These are phyloP conservation scores for Vigna unguiculata DNA, from an alignment of 306 rosid genomes.

Conservation along the genomic window DNA sequence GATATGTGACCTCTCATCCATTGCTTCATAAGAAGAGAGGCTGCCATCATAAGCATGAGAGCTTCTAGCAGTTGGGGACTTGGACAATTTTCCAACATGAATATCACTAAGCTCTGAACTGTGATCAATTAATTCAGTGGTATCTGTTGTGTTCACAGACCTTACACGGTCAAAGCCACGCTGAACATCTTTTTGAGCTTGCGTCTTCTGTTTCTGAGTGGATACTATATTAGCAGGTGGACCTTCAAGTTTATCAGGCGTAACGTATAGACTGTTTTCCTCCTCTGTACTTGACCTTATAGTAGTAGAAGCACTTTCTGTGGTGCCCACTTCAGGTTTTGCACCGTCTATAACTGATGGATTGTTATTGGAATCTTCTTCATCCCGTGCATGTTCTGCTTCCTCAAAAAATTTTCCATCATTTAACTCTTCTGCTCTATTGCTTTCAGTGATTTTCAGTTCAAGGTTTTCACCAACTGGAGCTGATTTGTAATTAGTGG, in stretches of 20 bases:
- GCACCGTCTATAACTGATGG: conserved; percentile 37
- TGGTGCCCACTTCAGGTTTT: conserved; percentile 45
- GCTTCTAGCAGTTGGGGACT: conserved; percentile 54
- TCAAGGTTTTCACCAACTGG: conserved; percentile 19
- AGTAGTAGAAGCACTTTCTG: conserved; percentile 50
- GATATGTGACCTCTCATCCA: conserved; percentile 47
- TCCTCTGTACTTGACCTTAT: conserved; percentile 47
- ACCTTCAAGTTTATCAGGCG: conserved; percentile 43
- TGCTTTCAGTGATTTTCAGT: conserved; percentile 31
- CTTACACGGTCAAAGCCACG: conserved; percentile 40
- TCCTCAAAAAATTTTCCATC: conserved; percentile 26
- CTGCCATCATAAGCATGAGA: conserved; percentile 64
- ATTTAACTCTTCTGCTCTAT: conserved; percentile 36
- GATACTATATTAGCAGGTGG: conserved; percentile 46
- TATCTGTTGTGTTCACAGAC: conserved; percentile 46
- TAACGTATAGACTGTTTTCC: conserved; percentile 43
- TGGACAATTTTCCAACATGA: conserved; percentile 45
- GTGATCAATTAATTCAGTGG: conserved; percentile 44
- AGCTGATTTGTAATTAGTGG: conserved; percentile 13
- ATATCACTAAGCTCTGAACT: conserved; percentile 53
- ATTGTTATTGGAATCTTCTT: conserved; percentile 42
- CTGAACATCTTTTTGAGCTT: conserved; percentile 41
- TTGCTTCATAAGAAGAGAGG: conserved; percentile 67
- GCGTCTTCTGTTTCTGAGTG: conserved; percentile 51
- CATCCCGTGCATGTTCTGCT: conserved; percentile 19